These are phyloP conservation scores for Dichotomopilus funicola DNA, from an alignment of 2,329 filamentous ascomycete genomes.

Conservation along the genomic window DNA sequence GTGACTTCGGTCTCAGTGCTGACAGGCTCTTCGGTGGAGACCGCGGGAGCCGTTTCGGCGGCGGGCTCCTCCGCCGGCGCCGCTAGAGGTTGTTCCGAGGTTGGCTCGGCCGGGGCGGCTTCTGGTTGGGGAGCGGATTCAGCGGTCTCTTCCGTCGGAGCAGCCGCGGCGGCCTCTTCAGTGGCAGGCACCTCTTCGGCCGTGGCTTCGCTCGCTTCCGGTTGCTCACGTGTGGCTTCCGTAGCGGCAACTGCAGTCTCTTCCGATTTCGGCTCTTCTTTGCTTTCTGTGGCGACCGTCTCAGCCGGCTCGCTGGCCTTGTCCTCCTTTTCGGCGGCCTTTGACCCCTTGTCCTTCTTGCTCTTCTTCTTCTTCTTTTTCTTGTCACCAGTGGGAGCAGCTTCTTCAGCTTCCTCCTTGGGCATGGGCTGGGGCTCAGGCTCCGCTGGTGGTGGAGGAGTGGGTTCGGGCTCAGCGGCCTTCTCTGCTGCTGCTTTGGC, in stretches of 20 bases:
- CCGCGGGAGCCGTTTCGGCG: not conserved
- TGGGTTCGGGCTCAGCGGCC: conserved; percentile 6
- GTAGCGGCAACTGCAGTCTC: conserved; percentile 3
- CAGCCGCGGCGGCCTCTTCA: not conserved
- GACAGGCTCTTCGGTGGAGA: not conserved
- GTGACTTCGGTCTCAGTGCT: not conserved
- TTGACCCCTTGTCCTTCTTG: conserved; percentile 14
- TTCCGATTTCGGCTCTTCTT: conserved; percentile 2
- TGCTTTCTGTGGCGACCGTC: not conserved
- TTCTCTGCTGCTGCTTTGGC: conserved; percentile 15
- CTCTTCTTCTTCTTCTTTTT: conserved; percentile 21
- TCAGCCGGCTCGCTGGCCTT: conserved; percentile 8
- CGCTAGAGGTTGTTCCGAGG: not conserved
- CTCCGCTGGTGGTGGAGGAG: conserved; percentile 5
- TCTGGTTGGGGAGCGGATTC: not conserved
- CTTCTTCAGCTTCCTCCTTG: conserved; percentile 17
- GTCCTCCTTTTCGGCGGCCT: conserved; percentile 9
- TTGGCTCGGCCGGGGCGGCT: not conserved
- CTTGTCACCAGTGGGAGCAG: conserved; percentile 11
- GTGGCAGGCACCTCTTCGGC: conserved; percentile 3
- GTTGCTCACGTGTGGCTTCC: conserved; percentile 2
- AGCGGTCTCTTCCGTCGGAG: not conserved
- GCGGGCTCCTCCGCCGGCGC: not conserved
- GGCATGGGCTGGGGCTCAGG: conserved; percentile 13
- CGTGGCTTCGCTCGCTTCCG: not conserved